Evolutionary conservation across 495 filamentous ascomycete genomes (phyloP), one percentile per base, ranked within the genome.

Genomic region (Hyaloscypha finlandica): DNA sequence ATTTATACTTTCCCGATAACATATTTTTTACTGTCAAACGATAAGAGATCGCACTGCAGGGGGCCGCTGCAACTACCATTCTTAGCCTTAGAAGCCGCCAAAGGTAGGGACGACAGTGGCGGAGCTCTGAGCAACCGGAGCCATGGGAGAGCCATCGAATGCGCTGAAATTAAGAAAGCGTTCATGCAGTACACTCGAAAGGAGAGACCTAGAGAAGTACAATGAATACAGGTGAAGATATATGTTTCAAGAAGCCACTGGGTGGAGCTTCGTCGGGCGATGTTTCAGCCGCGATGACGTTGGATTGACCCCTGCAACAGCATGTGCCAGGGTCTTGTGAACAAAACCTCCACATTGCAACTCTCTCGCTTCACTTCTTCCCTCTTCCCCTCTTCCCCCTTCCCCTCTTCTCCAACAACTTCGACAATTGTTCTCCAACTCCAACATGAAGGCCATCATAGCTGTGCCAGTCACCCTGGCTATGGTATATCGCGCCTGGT

Each of bases 401-500:
- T 12, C 9, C 9, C 2, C 9, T 48, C 16, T 12, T 48, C 42
- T 48, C 6, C 4, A 6, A 48, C 16, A 56, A 61, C 35, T 3
- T 53, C 37, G 4, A 42, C 42, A 45, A 19, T 37, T 30, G 37
- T 42, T 32, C 30, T 48, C 8, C 16, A 37, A 8, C 35, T 11
- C n/a, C 39, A 70, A 54, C 8, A 94, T 94, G 90, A 91, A 90
- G 73, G 83, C 89, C 64, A 78, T 86, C 63, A 84, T 92, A 74
- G 90, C 90, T 54, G 77, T 89, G 20, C 85, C 90, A 12, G 87
- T 87, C 14, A 90, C 83, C 8, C 61, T 79, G 60, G 83, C 80
- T 42, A 82, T 96, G 57, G 80, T 89, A 29, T 89, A 88, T 71
- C 86, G 90, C 51, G 92, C 91, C 29, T 86, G 84, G 74, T 84